Percentiles rank a stretch among this genome's conserved stretches.
phyloP scores from a whole-genome alignment of 2,329 filamentous ascomycete genomes.

The Colletotrichum musae region DNA sequence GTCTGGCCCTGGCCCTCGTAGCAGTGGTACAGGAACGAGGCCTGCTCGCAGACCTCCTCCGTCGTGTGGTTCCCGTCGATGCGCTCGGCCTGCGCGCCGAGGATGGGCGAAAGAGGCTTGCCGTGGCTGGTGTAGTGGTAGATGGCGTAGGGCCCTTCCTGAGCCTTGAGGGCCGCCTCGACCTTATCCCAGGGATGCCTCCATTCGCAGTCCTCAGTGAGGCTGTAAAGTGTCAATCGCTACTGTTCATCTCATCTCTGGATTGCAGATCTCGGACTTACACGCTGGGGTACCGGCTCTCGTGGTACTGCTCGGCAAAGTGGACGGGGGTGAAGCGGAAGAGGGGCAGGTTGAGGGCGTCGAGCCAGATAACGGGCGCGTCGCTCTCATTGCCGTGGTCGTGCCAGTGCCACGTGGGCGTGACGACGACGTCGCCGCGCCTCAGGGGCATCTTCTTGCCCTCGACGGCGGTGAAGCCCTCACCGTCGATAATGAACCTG shows the following conservation, averaged over 20 bases:
- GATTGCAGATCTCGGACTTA: conserved; percentile 40
- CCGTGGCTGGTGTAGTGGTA: conserved; percentile 55
- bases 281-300: conserved; percentile 64
- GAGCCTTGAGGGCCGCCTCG: conserved; percentile 54
- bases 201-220: conserved; percentile 55
- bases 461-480: conserved; percentile 71
- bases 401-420: conserved; percentile 72
- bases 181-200: conserved; percentile 62
- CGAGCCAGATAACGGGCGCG: conserved; percentile 70
- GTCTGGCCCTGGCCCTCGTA: conserved; percentile 62
- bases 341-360: conserved; percentile 67
- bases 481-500: conserved; percentile 71
- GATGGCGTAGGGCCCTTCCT: conserved; percentile 47
- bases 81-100: conserved; percentile 65
- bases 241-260: not conserved
- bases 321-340: conserved; percentile 66
- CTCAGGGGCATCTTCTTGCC: conserved; percentile 66
- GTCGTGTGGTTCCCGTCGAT: conserved; percentile 52
- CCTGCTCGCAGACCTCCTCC: conserved; percentile 59
- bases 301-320: conserved; percentile 66
- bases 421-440: conserved; percentile 69
- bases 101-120: conserved; percentile 56
- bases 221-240: conserved; percentile 31
- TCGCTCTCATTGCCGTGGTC: conserved; percentile 72
- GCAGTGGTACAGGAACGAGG: conserved; percentile 68